A percentile compares a stretch with the other conserved stretches of the same genome.
These are phyloP conservation scores for Tetrapyrgos nigripes DNA, from an alignment of 1,284 basidiomycete genomes.

Conservation along the genomic window DNA sequence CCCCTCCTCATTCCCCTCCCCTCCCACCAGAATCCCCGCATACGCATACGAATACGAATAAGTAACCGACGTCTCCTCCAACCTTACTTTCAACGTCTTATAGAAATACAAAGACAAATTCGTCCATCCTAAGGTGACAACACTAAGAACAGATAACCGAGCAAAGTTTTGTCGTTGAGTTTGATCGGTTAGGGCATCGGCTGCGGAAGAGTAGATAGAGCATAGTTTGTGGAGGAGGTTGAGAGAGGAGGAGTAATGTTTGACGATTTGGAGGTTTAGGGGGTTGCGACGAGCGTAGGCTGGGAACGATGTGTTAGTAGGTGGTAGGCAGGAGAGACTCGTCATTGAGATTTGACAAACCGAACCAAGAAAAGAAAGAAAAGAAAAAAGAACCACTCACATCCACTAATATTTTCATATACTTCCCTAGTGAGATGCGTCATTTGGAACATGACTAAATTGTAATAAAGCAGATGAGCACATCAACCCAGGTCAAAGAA, in stretches of 20 bases:
- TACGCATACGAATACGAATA: too few relatives aligned
- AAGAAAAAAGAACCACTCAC: neutral
- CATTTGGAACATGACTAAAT: slow-evolving; percentile 2
- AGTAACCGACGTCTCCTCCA: too few relatives aligned
- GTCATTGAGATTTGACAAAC: too few relatives aligned
- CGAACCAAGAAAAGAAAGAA: neutral
- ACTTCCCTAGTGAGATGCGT: slow-evolving; percentile 5
- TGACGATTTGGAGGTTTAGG: slow-evolving; percentile 7
- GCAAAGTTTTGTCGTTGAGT: neutral
- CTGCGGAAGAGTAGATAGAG: neutral
- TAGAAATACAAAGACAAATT: neutral
- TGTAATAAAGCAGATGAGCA: neutral
- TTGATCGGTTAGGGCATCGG: neutral
- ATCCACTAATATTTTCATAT: slow-evolving; percentile 7
- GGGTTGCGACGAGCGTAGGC: slow-evolving; percentile 8
- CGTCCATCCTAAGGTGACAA: neutral
- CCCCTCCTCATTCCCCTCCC: neutral
- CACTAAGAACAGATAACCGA: neutral
- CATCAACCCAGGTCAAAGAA: neutral
- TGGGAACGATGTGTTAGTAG: neutral
- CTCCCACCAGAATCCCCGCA: too few relatives aligned
- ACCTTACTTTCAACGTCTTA: too few relatives aligned
- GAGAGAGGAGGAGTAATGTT: slow-evolving; percentile 2
- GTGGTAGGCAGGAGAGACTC: too few relatives aligned
- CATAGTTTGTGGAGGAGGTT: slow-evolving; percentile 5